These are phyloP conservation scores for Anethum foeniculum DNA, from an alignment of 140 eudicot species.

Conservation along the genomic window DNA sequence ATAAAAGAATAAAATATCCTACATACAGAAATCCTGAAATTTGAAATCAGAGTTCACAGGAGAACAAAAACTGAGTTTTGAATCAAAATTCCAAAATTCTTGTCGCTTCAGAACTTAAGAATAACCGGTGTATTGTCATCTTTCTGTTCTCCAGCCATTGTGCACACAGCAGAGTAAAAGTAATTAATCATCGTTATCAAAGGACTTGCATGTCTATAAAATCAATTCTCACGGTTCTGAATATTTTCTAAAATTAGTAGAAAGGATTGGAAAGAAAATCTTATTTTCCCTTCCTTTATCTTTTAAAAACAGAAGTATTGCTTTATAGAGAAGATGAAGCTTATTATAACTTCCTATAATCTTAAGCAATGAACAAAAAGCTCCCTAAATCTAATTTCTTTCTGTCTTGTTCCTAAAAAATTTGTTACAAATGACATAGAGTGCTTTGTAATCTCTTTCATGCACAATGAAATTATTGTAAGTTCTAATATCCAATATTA, in stretches of 20 bases:
- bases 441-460: not conserved
- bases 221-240: not conserved
- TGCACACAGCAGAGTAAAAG: not conserved
- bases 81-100: not conserved
- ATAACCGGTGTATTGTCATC: not conserved
- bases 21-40: not conserved
- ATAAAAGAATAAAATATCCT: not conserved
- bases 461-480: not conserved
- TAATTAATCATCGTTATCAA: not conserved
- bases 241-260: not conserved
- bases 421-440: not conserved
- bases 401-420: not conserved
- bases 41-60: not conserved
- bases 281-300: not conserved
- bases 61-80: not conserved
- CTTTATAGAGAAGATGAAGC: not conserved
- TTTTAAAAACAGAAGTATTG: not conserved
- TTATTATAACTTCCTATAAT: not conserved
- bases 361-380: not conserved
- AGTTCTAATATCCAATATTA: not conserved
- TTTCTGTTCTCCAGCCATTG: not conserved
- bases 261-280: not conserved
- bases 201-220: not conserved
- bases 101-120: not conserved
- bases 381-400: not conserved